phyloP scores from a whole-genome alignment of 2,329 filamentous ascomycete species.

The Beauveria rudraprayagi region DNA sequence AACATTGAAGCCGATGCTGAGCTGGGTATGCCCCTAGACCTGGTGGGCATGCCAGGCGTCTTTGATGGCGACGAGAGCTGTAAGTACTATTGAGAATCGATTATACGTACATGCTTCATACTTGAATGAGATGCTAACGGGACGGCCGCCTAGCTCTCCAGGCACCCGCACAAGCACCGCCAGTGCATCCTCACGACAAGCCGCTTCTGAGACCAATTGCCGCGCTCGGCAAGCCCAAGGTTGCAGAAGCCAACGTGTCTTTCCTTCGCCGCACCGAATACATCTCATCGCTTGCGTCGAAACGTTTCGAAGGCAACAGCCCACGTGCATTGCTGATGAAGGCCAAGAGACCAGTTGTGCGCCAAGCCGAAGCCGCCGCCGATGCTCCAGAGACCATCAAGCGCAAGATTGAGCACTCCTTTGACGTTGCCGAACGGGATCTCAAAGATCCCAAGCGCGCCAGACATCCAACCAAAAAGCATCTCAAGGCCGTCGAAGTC shows the following conservation, averaged over 20 bases:
- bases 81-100: constrained; percentile 34
- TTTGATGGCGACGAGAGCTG: constrained; percentile 93
- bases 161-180: constrained; percentile 61
- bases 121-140: constrained; percentile 13
- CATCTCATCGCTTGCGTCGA: constrained; percentile 58
- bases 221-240: constrained; percentile 75
- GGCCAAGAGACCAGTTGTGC: constrained; percentile 27
- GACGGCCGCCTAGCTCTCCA: constrained; percentile 58
- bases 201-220: constrained; percentile 75
- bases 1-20: constrained; percentile 98
- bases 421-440: constrained; percentile 45
- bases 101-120: background rate
- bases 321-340: constrained; percentile 29
- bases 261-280: constrained; percentile 96
- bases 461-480: constrained; percentile 50
- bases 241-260: constrained; percentile 69
- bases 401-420: constrained; percentile 58
- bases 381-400: constrained; percentile 59
- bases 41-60: constrained; percentile 89
- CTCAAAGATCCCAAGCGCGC: constrained; percentile 46
- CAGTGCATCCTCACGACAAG: constrained; percentile 75
- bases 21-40: constrained; percentile 91
- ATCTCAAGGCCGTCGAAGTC: constrained; percentile 50
- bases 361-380: constrained; percentile 50
- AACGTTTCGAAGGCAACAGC: constrained; percentile 40